Evolutionary conservation across 768 basidiomycete genomes (phyloP).

Genomic region (Punctularia strigosozonata): DNA sequence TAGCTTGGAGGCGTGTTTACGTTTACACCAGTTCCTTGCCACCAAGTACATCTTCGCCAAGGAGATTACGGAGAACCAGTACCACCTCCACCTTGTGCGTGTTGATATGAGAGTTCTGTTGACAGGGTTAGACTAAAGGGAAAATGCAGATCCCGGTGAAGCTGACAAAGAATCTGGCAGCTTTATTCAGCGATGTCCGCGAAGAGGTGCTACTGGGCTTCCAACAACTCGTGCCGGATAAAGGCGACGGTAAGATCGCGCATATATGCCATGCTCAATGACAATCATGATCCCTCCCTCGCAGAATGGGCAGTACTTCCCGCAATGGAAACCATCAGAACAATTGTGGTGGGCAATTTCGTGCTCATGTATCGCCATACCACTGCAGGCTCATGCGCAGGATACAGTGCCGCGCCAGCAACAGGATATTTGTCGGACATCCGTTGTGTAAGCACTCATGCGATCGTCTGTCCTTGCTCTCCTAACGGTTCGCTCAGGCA

Average conservation of each 20-base stretch:
- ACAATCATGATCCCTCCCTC: neutral
- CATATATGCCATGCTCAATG: no score
- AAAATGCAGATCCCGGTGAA: no score
- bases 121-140: no score
- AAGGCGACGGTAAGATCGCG: neutral
- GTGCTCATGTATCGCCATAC: no score
- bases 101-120: no score
- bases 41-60: slow-evolving; percentile 23
- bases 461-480: neutral
- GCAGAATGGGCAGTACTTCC: slow-evolving; percentile 29
- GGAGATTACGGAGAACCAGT: slow-evolving; percentile 14
- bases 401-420: slow-evolving; percentile 28
- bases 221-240: slow-evolving; percentile 18
- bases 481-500: slow-evolving; percentile 18
- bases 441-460: slow-evolving; percentile 28
- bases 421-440: slow-evolving; percentile 36
- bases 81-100: slow-evolving; percentile 15
- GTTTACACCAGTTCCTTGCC: slow-evolving; percentile 18
- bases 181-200: slow-evolving; percentile 24
- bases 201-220: slow-evolving; percentile 30
- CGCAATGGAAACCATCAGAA: slow-evolving; percentile 14
- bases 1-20: neutral
- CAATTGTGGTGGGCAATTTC: no score
- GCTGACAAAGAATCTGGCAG: slow-evolving; percentile 22
- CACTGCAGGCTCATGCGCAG: no score